Base-by-base conservation (phyloP, 176 grass and related monocot genomes). In the Dendrocalamus sinicus region DNA sequence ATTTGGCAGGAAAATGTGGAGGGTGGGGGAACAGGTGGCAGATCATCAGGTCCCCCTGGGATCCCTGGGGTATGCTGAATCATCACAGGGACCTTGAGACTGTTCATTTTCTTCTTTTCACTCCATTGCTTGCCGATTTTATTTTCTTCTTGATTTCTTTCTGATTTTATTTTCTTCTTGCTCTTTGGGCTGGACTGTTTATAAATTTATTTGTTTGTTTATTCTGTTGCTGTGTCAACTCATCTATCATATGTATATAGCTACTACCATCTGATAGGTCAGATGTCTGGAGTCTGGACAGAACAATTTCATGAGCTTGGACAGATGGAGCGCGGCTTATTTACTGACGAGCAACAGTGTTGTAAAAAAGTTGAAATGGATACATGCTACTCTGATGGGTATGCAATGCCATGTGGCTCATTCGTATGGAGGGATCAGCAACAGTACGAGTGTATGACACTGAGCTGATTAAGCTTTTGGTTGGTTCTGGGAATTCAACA, bases 1-100 rank as follows among this genome's bases (percentile, higher is more conserved):
- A 88, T 70, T 82, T 77, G 86, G 28, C 39, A 51, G 24, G 79
- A 11, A 88, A 77, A 82, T 17, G 26, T 35, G 50, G 32, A 20
- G 30, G 7, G 7, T 11, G 55, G 8, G 37, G 70, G 77, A 32
- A 78, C 69, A 80, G 3, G 20, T 80, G 76, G 58, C 76, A 89
- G 76, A 59, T 84, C 66, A 73, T 12, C 32, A 84, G 81, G 45
- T 8, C 30, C 50, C 71, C 24, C 3, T 9, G 44, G 44, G 44
- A 45, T 45, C 44, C 45, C 45, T 47, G 45, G 26, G 55, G 72
- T 3, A 12, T 24, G 32, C 54, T 87, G 51, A 55, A n/a, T 57
- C 70, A 68, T 80, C 46, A 30, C 45, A 50, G 12, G 12, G 43
- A 28, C 30, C 32, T 79, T 8, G 52, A 7, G 16, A 8, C 6